phyloP scores from a whole-genome alignment of 2,329 filamentous ascomycete genomes.

The Aureobasidium sp. region DNA sequence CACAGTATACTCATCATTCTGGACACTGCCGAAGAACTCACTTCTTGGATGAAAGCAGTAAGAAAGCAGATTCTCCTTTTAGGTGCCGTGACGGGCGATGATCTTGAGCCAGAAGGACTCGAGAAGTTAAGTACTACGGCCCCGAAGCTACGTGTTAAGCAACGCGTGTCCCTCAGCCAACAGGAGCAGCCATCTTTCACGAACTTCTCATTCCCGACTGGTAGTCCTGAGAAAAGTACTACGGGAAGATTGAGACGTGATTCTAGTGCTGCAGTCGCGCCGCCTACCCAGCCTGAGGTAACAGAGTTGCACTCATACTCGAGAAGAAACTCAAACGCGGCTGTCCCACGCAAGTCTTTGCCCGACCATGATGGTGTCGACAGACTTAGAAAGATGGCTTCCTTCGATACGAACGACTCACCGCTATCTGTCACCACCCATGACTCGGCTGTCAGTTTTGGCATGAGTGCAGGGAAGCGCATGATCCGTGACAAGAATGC shows the following conservation, averaged over 20 bases:
- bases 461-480: conserved; percentile 2
- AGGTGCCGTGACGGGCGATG: conserved; percentile 46
- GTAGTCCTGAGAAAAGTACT: background rate
- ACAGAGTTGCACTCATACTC: background rate
- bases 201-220: background rate
- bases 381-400: conserved; percentile 2
- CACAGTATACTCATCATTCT: conserved; percentile 65
- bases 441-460: conserved; percentile 4
- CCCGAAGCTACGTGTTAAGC: background rate
- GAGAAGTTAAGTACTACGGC: background rate
- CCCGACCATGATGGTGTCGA: background rate
- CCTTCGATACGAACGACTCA: conserved; percentile 1
- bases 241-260: background rate
- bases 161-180: background rate
- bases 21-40: conserved; percentile 65
- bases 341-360: background rate
- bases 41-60: conserved; percentile 61
- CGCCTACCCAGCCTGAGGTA: background rate
- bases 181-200: conserved; percentile 1
- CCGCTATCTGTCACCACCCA: background rate
- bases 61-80: conserved; percentile 62
- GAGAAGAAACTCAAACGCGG: background rate
- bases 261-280: background rate
- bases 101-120: background rate
- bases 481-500: background rate